phyloP scores from a whole-genome alignment of 495 filamentous ascomycete genomes.

The Penicillium salamii region DNA sequence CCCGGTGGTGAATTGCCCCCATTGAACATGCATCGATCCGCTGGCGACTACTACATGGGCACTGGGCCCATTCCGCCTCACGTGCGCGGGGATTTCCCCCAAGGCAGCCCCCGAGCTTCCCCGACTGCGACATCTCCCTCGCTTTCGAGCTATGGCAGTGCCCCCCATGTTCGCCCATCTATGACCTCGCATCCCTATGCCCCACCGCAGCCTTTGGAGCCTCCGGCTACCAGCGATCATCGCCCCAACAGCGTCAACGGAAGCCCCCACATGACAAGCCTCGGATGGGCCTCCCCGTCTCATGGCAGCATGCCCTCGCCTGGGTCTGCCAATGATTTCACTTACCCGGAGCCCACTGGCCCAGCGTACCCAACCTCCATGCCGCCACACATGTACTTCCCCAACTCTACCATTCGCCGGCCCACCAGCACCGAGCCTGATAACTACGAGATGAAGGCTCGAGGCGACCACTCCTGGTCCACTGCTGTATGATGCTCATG shows the following conservation, averaged over 20 bases:
- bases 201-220: constrained; percentile 84
- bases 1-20: constrained; percentile 74
- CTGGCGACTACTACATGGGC: constrained; percentile 64
- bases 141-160: constrained; percentile 54
- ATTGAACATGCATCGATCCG: constrained; percentile 67
- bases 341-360: constrained; percentile 67
- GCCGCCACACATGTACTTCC: constrained; percentile 64
- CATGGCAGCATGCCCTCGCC: constrained; percentile 63
- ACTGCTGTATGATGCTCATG: constrained; percentile 34
- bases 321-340: constrained; percentile 60
- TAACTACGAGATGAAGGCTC: constrained; percentile 61
- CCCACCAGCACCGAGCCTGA: constrained; percentile 70
- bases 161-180: constrained; percentile 56
- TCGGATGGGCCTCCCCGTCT: constrained; percentile 73
- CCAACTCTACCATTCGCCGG: constrained; percentile 60
- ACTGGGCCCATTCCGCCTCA: constrained; percentile 76
- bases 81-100: constrained; percentile 74
- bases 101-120: constrained; percentile 68
- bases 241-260: constrained; percentile 62
- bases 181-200: constrained; percentile 87
- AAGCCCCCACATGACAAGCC: constrained; percentile 70
- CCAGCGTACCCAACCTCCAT: constrained; percentile 53
- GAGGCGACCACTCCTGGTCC: constrained; percentile 40
- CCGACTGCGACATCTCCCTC: constrained; percentile 61
- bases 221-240: constrained; percentile 74